Evolutionary conservation across 768 basidiomycete genomes (phyloP).

Genomic region (Trametes cinnabarina): DNA sequence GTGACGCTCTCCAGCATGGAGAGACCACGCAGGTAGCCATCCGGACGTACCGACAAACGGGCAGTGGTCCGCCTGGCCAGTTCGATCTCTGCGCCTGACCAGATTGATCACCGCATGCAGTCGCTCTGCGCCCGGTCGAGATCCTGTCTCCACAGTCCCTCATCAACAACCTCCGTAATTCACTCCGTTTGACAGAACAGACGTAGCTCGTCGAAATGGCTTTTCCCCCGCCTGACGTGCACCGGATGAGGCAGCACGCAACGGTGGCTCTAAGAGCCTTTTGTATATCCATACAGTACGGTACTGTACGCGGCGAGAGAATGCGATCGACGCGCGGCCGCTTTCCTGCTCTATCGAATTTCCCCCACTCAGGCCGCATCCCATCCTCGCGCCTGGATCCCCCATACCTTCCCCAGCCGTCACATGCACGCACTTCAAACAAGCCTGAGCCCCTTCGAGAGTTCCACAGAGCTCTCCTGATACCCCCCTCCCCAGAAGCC

Average conservation of each 20-base stretch:
- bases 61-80: not conserved
- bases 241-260: not conserved
- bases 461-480: slow-evolving; percentile 22
- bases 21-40: not conserved
- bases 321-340: slow-evolving; percentile 18
- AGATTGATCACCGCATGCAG: slow-evolving; percentile 11
- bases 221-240: not conserved
- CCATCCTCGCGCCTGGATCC: not conserved
- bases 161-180: slow-evolving; percentile 9
- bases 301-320: too few relatives aligned
- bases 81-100: not conserved
- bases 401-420: not conserved
- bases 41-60: not conserved
- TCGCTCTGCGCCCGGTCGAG: slow-evolving; percentile 13
- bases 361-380: not conserved
- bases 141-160: slow-evolving; percentile 6
- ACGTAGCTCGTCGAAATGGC: slow-evolving; percentile 7
- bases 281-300: not conserved
- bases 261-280: slow-evolving; percentile 9
- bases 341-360: slow-evolving; percentile 10
- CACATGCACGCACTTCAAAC: slow-evolving; percentile 19
- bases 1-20: not conserved
- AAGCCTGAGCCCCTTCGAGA: slow-evolving; percentile 16
- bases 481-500: slow-evolving; percentile 21
- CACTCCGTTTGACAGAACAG: slow-evolving; percentile 18